Percentiles rank a stretch among this genome's conserved stretches.
Evolutionary conservation across 2,329 filamentous ascomycete species (phyloP).

Genomic region (Ascochyta lentis): DNA sequence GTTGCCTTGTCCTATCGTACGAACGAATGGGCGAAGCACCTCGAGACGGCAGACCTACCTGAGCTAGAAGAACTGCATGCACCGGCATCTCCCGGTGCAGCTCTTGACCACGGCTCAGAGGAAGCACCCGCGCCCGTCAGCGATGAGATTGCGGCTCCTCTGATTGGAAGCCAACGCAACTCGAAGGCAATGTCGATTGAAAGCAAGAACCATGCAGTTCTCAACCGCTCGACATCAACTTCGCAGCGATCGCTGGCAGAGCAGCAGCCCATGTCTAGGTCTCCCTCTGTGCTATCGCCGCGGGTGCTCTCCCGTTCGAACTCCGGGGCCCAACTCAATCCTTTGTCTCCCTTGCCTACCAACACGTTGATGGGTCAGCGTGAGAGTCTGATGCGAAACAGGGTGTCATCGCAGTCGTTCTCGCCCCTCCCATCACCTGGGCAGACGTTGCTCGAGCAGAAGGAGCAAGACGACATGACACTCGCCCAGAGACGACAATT

Average conservation of each 20-base stretch:
- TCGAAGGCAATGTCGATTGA: conserved; percentile 36
- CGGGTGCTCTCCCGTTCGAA: conserved; percentile 30
- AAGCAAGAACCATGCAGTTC: conserved; percentile 26
- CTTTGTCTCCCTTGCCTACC: conserved; percentile 36
- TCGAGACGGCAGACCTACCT: conserved; percentile 77
- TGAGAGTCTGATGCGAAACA: conserved; percentile 57
- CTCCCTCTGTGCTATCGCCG: conserved; percentile 25
- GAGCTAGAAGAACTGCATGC: conserved; percentile 67
- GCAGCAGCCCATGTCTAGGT: conserved; percentile 22
- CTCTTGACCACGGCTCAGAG: conserved; percentile 44
- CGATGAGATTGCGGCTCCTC: conserved; percentile 34
- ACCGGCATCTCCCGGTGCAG: conserved; percentile 52
- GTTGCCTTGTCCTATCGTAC: conserved; percentile 85
- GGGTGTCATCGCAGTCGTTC: conserved; percentile 49
- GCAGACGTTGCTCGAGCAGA: conserved; percentile 30
- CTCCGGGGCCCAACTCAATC: conserved; percentile 23
- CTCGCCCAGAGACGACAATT: conserved; percentile 66
- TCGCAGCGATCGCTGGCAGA: conserved; percentile 30
- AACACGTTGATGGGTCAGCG: conserved; percentile 63
- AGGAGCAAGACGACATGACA: conserved; percentile 69
- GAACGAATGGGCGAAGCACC: conserved; percentile 95
- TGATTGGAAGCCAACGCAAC: conserved; percentile 24
- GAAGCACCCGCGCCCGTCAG: conserved; percentile 63
- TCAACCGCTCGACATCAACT: conserved; percentile 32
- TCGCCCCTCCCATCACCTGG: conserved; percentile 38